Conservation (phyloP, 345 rosid genomes). For the Punica granatum region DNA sequence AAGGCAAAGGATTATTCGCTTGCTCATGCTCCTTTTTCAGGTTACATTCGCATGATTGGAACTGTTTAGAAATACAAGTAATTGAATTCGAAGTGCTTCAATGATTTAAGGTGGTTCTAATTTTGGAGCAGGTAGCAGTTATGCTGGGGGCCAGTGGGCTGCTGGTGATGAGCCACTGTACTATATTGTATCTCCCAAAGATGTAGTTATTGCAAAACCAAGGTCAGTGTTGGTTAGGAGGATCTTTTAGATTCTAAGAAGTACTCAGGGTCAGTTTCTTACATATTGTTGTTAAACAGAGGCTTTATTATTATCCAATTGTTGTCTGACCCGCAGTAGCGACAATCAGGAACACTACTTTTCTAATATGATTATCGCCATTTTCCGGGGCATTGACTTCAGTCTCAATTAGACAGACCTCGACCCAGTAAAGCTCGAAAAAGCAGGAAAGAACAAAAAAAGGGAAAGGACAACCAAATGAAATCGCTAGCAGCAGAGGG, state of each 20-base stretch:
- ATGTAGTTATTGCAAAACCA: slow-evolving; percentile 97
- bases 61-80: slow-evolving; percentile 12
- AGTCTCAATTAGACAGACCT: too few species aligned
- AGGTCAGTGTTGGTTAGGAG: slow-evolving; percentile 40
- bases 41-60: slow-evolving; percentile 29
- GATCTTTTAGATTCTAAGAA: neutral
- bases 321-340: too few species aligned
- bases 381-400: too few species aligned
- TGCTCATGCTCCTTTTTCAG: slow-evolving; percentile 98
- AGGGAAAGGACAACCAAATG: too few species aligned
- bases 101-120: too few species aligned
- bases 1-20: slow-evolving; percentile 96
- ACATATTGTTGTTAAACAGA: neutral
- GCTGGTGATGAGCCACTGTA: slow-evolving; percentile 97
- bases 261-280: neutral
- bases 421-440: too few species aligned
- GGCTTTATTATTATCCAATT: too few species aligned
- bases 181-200: slow-evolving; percentile 94
- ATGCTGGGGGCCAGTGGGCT: slow-evolving; percentile 99
- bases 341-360: too few species aligned
- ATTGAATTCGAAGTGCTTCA: slow-evolving; percentile 13
- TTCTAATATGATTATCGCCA: too few species aligned
- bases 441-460: too few species aligned
- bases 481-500: too few species aligned
- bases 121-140: slow-evolving; percentile 76